These are phyloP conservation scores for Umbelopsis sp. DNA, from an alignment of 371 early-diverging fungal species.

Conservation along the genomic window DNA sequence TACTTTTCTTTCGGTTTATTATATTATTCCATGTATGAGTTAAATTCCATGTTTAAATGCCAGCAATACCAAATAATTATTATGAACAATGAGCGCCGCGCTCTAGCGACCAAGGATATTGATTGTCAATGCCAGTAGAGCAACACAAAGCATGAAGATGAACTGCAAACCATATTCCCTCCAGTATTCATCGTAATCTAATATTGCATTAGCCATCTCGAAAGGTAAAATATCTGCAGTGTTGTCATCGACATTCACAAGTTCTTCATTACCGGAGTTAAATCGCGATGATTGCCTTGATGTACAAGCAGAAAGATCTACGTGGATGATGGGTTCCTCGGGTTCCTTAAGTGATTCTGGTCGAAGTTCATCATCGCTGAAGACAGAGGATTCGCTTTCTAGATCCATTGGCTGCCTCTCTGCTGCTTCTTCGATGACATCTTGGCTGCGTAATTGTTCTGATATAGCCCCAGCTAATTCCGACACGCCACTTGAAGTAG, in stretches of 20 bases:
- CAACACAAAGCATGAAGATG: neutral
- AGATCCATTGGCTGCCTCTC: slow-evolving; percentile 30
- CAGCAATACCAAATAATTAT: neutral
- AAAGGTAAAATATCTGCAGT: neutral
- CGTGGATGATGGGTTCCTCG: slow-evolving; percentile 14
- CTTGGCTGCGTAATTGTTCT: slow-evolving; percentile 47
- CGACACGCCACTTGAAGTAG: slow-evolving; percentile 47
- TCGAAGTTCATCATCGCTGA: neutral
- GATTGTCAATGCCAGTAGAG: neutral
- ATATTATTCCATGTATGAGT: neutral
- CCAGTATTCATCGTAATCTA: slow-evolving; percentile 16
- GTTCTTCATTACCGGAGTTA: neutral
- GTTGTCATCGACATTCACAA: neutral
- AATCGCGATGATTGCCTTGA: neutral
- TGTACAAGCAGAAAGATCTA: slow-evolving; percentile 10
- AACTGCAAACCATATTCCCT: slow-evolving; percentile 5
- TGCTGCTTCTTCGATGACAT: slow-evolving; percentile 46
- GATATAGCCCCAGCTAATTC: slow-evolving; percentile 46
- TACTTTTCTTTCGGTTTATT: neutral
- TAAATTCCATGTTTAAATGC: neutral
- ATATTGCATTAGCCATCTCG: neutral
- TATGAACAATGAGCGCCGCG: neutral
- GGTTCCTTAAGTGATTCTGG: slow-evolving; percentile 21
- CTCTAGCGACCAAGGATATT: neutral
- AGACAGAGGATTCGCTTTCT: slow-evolving; percentile 12